Base-by-base conservation (phyloP, 2,329 filamentous ascomycete species). In the Aspergillus floridensis region DNA sequence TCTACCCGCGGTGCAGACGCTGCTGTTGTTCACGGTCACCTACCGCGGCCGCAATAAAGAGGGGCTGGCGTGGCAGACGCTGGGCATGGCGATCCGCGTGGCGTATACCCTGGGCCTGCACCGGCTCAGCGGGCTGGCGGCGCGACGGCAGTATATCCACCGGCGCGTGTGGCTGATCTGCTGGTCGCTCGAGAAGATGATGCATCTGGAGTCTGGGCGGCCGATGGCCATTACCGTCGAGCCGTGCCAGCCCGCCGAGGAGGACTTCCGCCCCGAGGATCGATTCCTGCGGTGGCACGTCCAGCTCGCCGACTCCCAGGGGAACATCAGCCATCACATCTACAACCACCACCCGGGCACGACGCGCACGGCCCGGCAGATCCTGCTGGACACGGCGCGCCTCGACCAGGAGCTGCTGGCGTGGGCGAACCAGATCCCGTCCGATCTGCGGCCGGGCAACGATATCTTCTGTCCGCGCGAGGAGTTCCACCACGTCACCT, bases 11-110 rank as follows among this genome's bases (percentile, higher is more conserved):
- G 60, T 64, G 2, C 62, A 64, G 49, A 49, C 62, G 1, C 31
- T 64, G 5, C 41, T 64, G 0, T 41, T 63, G 5, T 58, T 63
- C 22, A 61, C 62, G 2, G 48, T 64, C 1, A 50, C 49, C 1
- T 64, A 64, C 21, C 50, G 62, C 2, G 58, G 62, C 3, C 50
- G 58, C 4, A 64, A 61, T 16, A 53, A 61, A 26, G 62, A 61
- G 24, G 62, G 60, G 0, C 60, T 64, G 10, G 62, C 58, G 2
- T 64, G 62, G 62, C 62, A 64, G 19, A 60, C 53, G 1, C 44
- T 64, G 2, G 62, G 62, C 4, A 63, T 63, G 41, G 60, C 58
- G 6, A 64, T 61, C 21, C 48, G 60, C 2, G 63, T 60, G n/a
- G 60, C 62, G 1, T 63, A 61, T 8, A 64, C 62, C 0, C 47